Base-by-base conservation (phyloP, 352 stramenopile genomes). In the Phytophthora sojae region DNA sequence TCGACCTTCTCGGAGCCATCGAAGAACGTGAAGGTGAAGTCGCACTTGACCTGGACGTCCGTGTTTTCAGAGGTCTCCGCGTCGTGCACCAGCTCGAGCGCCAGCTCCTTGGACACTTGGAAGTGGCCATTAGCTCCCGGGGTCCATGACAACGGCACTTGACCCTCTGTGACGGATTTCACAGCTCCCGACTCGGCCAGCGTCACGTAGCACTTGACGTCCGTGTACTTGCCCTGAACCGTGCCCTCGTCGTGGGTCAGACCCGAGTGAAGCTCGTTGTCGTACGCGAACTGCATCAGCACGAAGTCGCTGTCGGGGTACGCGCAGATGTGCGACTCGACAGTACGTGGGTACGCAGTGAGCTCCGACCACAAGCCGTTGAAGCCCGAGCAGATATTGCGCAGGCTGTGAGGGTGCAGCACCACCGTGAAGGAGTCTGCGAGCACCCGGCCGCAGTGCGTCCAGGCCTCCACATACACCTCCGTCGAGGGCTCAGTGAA, bases 401-500 rank as follows among this genome's bases (percentile, higher is more conserved):
- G 56, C 8, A 32, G 47, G 50, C 71, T 85, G 61, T 79, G 69
- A 21, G 64, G 51, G 47, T 90, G 81, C 39, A 89, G 55, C 37
- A 75, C 29, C 8, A 86, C 50, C 2, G 59, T 66, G 30, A 85
- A 91, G 4, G n/a, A 55, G 19, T 68, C 57, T 6, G 50, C 19
- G n/a, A 58, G 60, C 0, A 79, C 69, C 9, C 67, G 23, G 25
- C 83, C 81, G 29, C 83, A 91, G 14, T 85, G 68, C 15, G 83
- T 85, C 81, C 83, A 91, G 8, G 81, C 83, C 49, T 91, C 79
- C 26, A 91, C 23, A 26, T 57, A 77, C 57, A 90, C 71, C n/a
- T 73, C 69, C 12, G 69, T 80, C 47, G 80, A 57, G 3, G 73
- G 23, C 4, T 58, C 39, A 4, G 42, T 59, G 21, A 88, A 89